A percentile compares a stretch with the other conserved stretches of the same genome.
phyloP scores from a whole-genome alignment of 1,139 yeast genomes.

The Sugiyamaella neomexicana region DNA sequence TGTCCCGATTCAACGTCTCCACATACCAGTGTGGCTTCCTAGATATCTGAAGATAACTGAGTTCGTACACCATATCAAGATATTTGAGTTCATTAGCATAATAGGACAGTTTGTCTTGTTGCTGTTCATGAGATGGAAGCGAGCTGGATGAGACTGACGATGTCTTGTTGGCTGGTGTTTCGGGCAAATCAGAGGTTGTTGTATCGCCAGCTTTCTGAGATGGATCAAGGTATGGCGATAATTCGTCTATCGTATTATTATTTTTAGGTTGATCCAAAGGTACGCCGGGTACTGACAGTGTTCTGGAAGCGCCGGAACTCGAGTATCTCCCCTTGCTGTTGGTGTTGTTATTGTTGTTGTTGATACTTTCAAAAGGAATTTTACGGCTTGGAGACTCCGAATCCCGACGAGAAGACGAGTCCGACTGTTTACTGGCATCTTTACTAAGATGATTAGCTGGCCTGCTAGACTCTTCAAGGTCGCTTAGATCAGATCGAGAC shows the following conservation, averaged over 20 bases:
- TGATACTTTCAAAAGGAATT: conserved; percentile 21
- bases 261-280: not conserved
- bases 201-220: not conserved
- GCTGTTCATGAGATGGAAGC: conserved; percentile 11
- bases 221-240: not conserved
- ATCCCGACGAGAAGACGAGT: conserved; percentile 13
- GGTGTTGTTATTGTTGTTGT: not conserved
- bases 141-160: not conserved
- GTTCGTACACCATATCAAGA: conserved; percentile 29
- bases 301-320: not conserved
- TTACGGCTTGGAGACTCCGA: conserved; percentile 20
- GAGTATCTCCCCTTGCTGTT: conserved; percentile 7
- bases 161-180: not conserved
- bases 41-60: conserved; percentile 28
- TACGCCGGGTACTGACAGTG: not conserved
- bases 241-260: not conserved
- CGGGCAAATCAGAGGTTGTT: not conserved
- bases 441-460: not conserved
- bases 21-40: conserved; percentile 18
- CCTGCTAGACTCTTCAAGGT: conserved; percentile 18
- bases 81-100: conserved; percentile 29
- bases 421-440: conserved; percentile 3
- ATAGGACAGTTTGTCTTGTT: conserved; percentile 12
- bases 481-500: conserved; percentile 25
- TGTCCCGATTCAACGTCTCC: conserved; percentile 17